phyloP scores from a whole-genome alignment of 2,329 filamentous ascomycete genomes.

The Phaeoacremonium minimum region DNA sequence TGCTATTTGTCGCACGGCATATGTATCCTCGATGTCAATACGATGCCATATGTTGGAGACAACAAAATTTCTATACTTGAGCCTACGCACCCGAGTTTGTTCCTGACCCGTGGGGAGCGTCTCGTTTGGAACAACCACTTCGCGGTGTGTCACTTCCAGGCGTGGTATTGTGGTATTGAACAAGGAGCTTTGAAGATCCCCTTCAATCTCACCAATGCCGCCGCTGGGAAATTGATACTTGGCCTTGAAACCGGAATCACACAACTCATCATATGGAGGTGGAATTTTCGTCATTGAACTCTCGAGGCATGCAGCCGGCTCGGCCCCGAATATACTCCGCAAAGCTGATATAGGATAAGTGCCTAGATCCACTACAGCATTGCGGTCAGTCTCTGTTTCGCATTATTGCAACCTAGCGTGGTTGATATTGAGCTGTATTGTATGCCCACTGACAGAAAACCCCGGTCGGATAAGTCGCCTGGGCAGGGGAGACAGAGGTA shows the following conservation, averaged over 20 bases:
- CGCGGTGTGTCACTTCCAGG: constrained; percentile 13
- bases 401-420: no score
- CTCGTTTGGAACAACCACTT: constrained; percentile 16
- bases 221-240: constrained; percentile 34
- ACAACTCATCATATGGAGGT: constrained; percentile 21
- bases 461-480: no score
- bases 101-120: constrained; percentile 14
- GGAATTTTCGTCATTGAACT: constrained; percentile 21
- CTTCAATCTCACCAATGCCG: constrained; percentile 23
- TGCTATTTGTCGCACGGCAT: constrained; percentile 18
- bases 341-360: constrained; percentile 33
- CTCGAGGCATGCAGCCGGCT: constrained; percentile 30
- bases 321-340: constrained; percentile 30
- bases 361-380: constrained; percentile 36
- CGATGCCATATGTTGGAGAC: constrained; percentile 23
- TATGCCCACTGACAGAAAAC: no score
- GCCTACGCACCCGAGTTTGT: constrained; percentile 17
- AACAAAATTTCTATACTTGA: constrained; percentile 23
- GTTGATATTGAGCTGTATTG: no score
- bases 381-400: no score
- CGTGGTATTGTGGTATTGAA: constrained; percentile 12
- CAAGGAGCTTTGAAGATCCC: constrained; percentile 17
- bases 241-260: constrained; percentile 26
- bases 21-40: constrained; percentile 29
- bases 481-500: no score